Percentiles rank a stretch among this genome's conserved stretches.
phyloP scores from a whole-genome alignment of 805 yeast genomes.

The Starmerella vitae region DNA sequence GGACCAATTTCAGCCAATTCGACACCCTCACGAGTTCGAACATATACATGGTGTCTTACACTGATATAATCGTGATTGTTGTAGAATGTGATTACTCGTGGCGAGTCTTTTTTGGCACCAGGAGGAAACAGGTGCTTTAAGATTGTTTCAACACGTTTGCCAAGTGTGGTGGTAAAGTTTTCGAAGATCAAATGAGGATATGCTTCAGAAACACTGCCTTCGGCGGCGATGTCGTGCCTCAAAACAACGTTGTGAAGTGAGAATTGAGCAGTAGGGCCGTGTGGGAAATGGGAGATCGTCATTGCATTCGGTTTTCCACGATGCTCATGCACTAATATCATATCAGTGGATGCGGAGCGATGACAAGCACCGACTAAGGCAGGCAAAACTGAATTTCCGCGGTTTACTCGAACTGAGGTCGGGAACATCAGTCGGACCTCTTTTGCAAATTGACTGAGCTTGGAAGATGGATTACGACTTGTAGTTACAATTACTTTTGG shows the following conservation, averaged over 20 bases:
- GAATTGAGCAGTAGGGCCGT: slow-evolving; percentile 93
- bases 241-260: slow-evolving; percentile 87
- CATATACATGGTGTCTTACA: slow-evolving; percentile 91
- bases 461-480: slow-evolving; percentile 76
- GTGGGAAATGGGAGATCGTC: slow-evolving; percentile 90
- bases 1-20: slow-evolving; percentile 97
- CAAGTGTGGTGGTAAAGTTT: slow-evolving; percentile 67
- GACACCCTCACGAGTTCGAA: slow-evolving; percentile 71
- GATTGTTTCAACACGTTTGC: slow-evolving; percentile 65
- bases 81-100: slow-evolving; percentile 85
- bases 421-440: slow-evolving; percentile 86
- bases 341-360: slow-evolving; percentile 66
- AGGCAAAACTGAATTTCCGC: slow-evolving; percentile 86
- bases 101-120: slow-evolving; percentile 81
- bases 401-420: slow-evolving; percentile 70
- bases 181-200: slow-evolving; percentile 92
- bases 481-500: slow-evolving; percentile 90
- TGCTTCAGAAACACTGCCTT: slow-evolving; percentile 81
- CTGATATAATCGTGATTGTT: slow-evolving; percentile 84
- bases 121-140: slow-evolving; percentile 89
- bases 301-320: slow-evolving; percentile 95
- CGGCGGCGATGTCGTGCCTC: slow-evolving; percentile 77
- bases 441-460: slow-evolving; percentile 80
- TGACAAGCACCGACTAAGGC: slow-evolving; percentile 74
- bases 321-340: slow-evolving; percentile 83